Conservation (phyloP, 129 eudicot species). For the Deinandra increscens region DNA sequence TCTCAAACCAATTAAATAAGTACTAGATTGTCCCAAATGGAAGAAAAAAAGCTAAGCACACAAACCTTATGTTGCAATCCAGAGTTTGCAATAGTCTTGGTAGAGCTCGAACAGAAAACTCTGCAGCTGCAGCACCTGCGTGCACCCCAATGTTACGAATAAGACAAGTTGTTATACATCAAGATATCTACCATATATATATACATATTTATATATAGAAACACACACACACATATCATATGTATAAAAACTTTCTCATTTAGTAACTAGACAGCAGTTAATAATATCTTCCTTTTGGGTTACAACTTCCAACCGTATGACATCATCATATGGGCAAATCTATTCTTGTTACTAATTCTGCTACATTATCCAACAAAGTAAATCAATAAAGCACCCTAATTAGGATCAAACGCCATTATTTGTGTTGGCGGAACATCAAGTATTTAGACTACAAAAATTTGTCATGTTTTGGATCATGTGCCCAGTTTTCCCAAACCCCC, state of each 20-base stretch:
- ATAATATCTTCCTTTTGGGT: too few species aligned
- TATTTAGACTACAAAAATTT: background rate
- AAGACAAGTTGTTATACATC: background rate
- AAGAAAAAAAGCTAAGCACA: constrained; percentile 8
- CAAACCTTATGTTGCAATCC: constrained; percentile 45
- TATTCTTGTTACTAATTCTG: background rate
- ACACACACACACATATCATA: too few species aligned
- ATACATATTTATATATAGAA: too few species aligned
- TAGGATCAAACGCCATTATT: constrained; percentile 12
- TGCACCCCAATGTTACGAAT: constrained; percentile 18
- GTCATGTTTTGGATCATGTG: background rate
- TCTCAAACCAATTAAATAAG: constrained; percentile 1
- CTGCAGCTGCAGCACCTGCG: constrained; percentile 97
- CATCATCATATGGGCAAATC: constrained; percentile 2
- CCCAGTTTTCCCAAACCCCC: background rate
- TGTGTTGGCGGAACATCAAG: background rate
- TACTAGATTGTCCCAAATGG: background rate
- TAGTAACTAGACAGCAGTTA: too few species aligned
- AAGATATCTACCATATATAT: background rate
- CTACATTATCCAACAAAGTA: background rate
- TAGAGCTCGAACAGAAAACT: constrained; percentile 86
- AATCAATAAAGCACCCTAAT: constrained; percentile 7
- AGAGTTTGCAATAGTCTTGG: constrained; percentile 58
- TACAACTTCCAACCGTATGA: too few species aligned
- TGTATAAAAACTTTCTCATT: too few species aligned